These are phyloP conservation scores for Funneliformis geosporum DNA, from an alignment of 192 early-diverging fungal species.

Conservation along the genomic window DNA sequence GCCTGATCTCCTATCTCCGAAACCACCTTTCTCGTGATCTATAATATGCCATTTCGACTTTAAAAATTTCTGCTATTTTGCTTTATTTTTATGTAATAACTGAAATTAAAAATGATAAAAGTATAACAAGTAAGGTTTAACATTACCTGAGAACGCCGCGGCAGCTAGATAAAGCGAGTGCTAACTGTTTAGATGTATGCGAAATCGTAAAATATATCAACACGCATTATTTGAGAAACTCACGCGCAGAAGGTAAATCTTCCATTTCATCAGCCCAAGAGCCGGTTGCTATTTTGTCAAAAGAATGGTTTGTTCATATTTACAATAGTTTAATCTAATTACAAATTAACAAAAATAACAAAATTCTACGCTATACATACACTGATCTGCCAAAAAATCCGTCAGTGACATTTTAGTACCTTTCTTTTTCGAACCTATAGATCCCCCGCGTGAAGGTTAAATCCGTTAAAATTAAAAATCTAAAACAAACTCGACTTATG, in stretches of 20 bases:
- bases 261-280: slow-evolving; percentile 95
- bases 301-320: background rate
- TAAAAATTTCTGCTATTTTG: background rate
- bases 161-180: slow-evolving; percentile 28
- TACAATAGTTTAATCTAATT: background rate
- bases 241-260: slow-evolving; percentile 86
- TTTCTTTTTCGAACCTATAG: slow-evolving; percentile 69
- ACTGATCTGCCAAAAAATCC: slow-evolving; percentile 75
- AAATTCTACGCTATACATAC: slow-evolving; percentile 43
- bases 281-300: slow-evolving; percentile 46
- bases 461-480: background rate
- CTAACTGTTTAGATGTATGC: slow-evolving; percentile 17
- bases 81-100: background rate
- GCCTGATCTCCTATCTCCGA: slow-evolving; percentile 5
- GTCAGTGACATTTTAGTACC: slow-evolving; percentile 84
- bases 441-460: background rate
- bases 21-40: slow-evolving; percentile 11
- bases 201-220: slow-evolving; percentile 23
- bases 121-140: background rate
- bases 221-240: slow-evolving; percentile 28
- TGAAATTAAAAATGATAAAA: background rate
- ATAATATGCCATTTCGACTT: background rate
- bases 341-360: background rate
- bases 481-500: background rate
- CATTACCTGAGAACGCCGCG: slow-evolving; percentile 21